Evolutionary conservation across 495 filamentous ascomycete genomes (phyloP).

Genomic region (Aspergillus panamensis): DNA sequence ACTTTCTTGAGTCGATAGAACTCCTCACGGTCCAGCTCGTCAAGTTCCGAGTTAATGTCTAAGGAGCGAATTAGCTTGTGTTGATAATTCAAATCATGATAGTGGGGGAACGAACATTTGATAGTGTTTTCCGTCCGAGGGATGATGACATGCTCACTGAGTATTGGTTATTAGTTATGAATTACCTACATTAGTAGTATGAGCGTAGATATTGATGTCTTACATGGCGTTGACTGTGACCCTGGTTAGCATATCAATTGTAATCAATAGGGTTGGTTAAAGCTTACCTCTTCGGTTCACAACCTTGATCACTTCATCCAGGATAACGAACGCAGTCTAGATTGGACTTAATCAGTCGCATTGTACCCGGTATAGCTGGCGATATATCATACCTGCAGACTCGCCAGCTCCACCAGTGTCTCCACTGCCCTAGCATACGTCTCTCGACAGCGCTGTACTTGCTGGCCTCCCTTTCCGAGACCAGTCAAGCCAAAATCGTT

Average conservation of each 20-base stretch:
- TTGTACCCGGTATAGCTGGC: background rate
- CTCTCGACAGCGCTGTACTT: slow-evolving; percentile 91
- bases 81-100: background rate
- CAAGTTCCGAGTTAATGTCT: slow-evolving; percentile 98
- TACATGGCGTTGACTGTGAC: slow-evolving; percentile 86
- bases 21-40: slow-evolving; percentile 96
- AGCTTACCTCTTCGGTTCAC: slow-evolving; percentile 86
- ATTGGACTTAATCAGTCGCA: slow-evolving; percentile 1
- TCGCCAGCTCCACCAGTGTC: slow-evolving; percentile 93
- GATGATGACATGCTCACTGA: slow-evolving; percentile 90
- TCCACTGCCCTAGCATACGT: slow-evolving; percentile 97
- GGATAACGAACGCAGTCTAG: slow-evolving; percentile 92
- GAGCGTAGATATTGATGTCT: slow-evolving; percentile 30
- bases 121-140: slow-evolving; percentile 98
- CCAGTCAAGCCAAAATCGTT: slow-evolving; percentile 97
- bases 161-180: slow-evolving; percentile 11
- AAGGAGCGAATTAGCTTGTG: slow-evolving; percentile 18
- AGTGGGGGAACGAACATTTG: slow-evolving; percentile 60
- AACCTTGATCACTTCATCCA: slow-evolving; percentile 99
- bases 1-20: slow-evolving; percentile 99
- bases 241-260: slow-evolving; percentile 25
- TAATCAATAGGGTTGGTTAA: background rate
- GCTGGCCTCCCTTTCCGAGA: slow-evolving; percentile 94
- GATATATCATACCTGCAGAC: slow-evolving; percentile 62
- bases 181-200: background rate